A percentile compares a stretch with the other conserved stretches of the same genome.
Conservation (phyloP, 768 basidiomycete genomes). For the Rhodosporidiobolus odoratus region DNA sequence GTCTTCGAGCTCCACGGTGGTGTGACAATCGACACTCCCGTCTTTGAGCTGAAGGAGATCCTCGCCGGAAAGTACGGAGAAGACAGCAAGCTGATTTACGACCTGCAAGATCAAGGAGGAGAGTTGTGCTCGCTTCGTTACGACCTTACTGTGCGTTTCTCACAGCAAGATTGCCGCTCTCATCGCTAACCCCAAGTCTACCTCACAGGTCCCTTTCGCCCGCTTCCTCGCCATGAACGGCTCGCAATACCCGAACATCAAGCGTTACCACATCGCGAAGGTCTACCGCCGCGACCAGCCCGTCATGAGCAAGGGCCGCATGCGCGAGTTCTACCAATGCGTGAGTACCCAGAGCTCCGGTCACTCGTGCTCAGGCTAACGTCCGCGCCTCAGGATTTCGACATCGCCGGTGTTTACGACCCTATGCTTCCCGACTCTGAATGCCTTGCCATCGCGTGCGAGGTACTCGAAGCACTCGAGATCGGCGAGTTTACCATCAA, state of each 20-base stretch:
- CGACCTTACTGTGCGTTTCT: slow-evolving; percentile 70
- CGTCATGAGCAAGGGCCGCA: slow-evolving; percentile 93
- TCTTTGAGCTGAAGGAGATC: slow-evolving; percentile 95
- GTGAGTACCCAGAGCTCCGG: slow-evolving; percentile 50
- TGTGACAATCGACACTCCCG: slow-evolving; percentile 90
- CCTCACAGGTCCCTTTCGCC: slow-evolving; percentile 82
- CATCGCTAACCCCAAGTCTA: rapidly evolving
- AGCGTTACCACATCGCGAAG: slow-evolving; percentile 98
- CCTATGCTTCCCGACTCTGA: slow-evolving; percentile 97
- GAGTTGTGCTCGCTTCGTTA: slow-evolving; percentile 91
- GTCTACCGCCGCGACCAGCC: slow-evolving; percentile 95
- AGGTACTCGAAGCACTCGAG: slow-evolving; percentile 72
- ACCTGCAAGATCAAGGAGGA: slow-evolving; percentile 93
- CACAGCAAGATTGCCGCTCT: neutral
- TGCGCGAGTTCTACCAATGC: slow-evolving; percentile 98
- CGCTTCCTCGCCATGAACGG: slow-evolving; percentile 92
- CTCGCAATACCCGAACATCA: slow-evolving; percentile 60
- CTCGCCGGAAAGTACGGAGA: slow-evolving; percentile 96
- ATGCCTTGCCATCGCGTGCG: slow-evolving; percentile 71
- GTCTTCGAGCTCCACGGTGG: slow-evolving; percentile 86
- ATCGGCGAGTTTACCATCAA: slow-evolving; percentile 94
- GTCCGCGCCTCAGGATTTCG: slow-evolving; percentile 67
- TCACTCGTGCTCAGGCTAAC: neutral
- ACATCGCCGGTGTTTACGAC: slow-evolving; percentile 87
- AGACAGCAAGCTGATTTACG: slow-evolving; percentile 94